Evolutionary conservation across 2,329 filamentous ascomycete species (phyloP).

Genomic region (Gnomoniopsis smithogilvyi): DNA sequence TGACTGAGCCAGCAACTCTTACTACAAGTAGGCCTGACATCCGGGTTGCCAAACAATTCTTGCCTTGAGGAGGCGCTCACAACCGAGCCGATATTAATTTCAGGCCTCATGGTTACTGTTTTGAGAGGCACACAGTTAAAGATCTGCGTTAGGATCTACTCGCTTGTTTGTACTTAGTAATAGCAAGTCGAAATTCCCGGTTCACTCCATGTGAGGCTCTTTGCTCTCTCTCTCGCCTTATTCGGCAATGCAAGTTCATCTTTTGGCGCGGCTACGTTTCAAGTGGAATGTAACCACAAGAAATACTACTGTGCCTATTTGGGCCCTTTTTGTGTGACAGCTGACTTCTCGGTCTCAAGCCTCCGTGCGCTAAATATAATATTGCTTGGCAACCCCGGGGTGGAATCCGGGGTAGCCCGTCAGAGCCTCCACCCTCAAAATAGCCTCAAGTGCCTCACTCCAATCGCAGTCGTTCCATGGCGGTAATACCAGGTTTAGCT

Average conservation of each 20-base stretch:
- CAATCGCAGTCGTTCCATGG: constrained; percentile 7
- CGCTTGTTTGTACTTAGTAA: background rate
- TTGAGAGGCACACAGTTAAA: background rate
- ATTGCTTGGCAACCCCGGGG: constrained; percentile 8
- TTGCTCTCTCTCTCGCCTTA: background rate
- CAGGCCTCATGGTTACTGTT: too few species aligned
- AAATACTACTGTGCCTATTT: constrained; percentile 1
- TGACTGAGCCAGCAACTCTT: too few species aligned
- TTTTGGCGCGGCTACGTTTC: constrained; percentile 1
- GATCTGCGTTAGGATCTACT: background rate
- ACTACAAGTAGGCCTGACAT: too few species aligned
- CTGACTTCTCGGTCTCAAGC: constrained; percentile 12
- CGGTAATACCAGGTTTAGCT: background rate
- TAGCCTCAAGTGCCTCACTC: background rate
- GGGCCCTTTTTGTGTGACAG: constrained; percentile 10
- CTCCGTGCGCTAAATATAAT: constrained; percentile 15
- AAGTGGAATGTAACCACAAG: constrained; percentile 5
- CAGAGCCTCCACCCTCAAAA: background rate
- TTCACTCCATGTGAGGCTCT: background rate
- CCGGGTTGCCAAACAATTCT: too few species aligned
- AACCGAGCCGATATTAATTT: too few species aligned
- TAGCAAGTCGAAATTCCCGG: background rate
- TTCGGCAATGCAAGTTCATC: background rate
- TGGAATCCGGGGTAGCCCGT: background rate
- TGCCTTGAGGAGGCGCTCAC: too few species aligned